Evolutionary conservation across 2,329 filamentous ascomycete species (phyloP).

Genomic region (Septoria linicola): DNA sequence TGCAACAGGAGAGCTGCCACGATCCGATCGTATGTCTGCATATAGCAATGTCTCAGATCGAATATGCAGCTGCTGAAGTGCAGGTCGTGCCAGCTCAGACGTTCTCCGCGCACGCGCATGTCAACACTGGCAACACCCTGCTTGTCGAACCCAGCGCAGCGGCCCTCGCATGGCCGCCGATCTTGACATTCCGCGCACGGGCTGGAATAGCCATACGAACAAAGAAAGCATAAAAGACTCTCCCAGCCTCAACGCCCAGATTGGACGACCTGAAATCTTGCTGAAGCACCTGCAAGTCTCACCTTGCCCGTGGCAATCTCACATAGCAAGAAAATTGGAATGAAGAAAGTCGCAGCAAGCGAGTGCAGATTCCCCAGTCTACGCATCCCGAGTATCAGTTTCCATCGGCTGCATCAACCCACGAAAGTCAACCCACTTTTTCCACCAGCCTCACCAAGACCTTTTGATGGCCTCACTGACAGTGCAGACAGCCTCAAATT

Average conservation of each 20-base stretch:
- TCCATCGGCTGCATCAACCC: no score
- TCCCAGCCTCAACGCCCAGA: neutral
- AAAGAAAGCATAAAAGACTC: neutral
- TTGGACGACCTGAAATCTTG: neutral
- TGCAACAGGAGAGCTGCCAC: neutral
- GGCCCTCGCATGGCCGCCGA: slow-evolving; percentile 3
- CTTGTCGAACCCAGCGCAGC: slow-evolving; percentile 11
- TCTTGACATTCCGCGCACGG: slow-evolving; percentile 2
- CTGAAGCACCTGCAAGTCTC: neutral
- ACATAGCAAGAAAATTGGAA: neutral
- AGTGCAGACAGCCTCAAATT: no score
- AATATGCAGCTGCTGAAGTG: slow-evolving; percentile 1
- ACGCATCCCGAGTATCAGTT: no score
- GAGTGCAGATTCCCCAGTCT: no score
- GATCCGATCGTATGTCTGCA: neutral
- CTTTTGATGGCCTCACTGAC: neutral
- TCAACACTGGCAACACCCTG: slow-evolving; percentile 14
- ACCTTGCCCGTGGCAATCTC: neutral
- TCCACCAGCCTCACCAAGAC: neutral
- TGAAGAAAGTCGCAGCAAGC: neutral
- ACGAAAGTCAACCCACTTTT: no score
- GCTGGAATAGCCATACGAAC: neutral
- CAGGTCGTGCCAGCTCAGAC: slow-evolving; percentile 12
- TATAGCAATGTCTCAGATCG: neutral
- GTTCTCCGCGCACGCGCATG: neutral